phyloP scores from a whole-genome alignment of 192 early-diverging fungal species.

The Umbelopsis sp. region DNA sequence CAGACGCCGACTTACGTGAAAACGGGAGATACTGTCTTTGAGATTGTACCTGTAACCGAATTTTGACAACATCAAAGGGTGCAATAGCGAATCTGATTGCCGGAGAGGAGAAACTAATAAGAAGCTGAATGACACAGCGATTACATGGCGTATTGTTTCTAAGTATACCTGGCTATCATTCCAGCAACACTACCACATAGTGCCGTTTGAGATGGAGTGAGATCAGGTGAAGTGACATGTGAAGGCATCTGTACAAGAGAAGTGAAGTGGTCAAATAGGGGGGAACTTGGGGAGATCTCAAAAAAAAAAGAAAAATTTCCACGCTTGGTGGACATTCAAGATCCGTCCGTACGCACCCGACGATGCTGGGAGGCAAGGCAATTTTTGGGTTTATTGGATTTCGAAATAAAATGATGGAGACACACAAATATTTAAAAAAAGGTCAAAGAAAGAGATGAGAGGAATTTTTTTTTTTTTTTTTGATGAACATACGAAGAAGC shows the following conservation, averaged over 20 bases:
- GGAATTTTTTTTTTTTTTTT: too few relatives aligned
- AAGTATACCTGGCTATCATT: conserved; percentile 29
- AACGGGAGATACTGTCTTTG: conserved; percentile 25
- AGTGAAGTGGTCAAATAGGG: neutral
- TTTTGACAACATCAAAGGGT: conserved; percentile 95
- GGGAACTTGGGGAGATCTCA: neutral
- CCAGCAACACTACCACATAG: conserved; percentile 61
- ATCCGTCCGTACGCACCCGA: conserved; percentile 1
- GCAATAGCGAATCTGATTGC: conserved; percentile 79
- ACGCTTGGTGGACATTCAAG: neutral
- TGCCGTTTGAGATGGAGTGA: conserved; percentile 41
- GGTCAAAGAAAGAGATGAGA: neutral
- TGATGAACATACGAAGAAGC: neutral
- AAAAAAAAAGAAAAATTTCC: neutral
- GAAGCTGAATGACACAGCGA: neutral
- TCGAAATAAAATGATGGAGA: neutral
- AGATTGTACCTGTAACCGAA: conserved; percentile 65
- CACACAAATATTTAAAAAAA: neutral
- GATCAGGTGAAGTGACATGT: conserved; percentile 31
- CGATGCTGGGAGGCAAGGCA: neutral
- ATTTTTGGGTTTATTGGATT: neutral
- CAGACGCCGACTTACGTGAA: conserved; percentile 34
- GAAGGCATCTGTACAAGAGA: conserved; percentile 28
- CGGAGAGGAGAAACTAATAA: neutral
- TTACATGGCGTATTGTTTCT: neutral